phyloP scores from a whole-genome alignment of 768 basidiomycete species.

The Amanita phalloides region DNA sequence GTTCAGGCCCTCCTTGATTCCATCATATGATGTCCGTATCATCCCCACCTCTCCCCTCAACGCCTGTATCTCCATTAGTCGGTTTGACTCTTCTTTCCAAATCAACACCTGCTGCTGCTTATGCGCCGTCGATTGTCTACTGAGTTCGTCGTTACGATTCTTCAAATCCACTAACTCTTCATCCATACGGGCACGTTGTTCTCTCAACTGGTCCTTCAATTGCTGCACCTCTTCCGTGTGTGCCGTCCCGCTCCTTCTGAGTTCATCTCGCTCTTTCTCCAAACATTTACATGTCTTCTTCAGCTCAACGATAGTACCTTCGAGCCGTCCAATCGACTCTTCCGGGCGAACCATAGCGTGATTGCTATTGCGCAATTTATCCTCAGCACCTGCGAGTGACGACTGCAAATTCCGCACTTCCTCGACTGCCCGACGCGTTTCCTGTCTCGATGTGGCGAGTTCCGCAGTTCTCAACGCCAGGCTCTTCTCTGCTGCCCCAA shows the following conservation, averaged over 20 bases:
- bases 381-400: not conserved
- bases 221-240: not conserved
- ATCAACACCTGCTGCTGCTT: not conserved
- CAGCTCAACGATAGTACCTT: not conserved
- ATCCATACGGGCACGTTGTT: not conserved
- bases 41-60: not conserved
- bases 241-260: not conserved
- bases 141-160: not conserved
- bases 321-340: not conserved
- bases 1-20: not conserved
- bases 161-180: not conserved
- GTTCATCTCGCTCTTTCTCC: not conserved
- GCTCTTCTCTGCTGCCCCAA: constrained; percentile 8
- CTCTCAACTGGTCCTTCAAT: not conserved
- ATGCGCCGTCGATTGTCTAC: not conserved
- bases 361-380: not conserved
- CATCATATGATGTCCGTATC: not conserved
- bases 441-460: not conserved
- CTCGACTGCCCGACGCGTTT: not conserved
- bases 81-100: not conserved
- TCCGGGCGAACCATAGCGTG: not conserved
- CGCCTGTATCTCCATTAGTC: not conserved
- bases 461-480: constrained; percentile 1
- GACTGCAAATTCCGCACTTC: not conserved
- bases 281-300: not conserved